phyloP scores from a whole-genome alignment of 495 filamentous ascomycete genomes.

The Geoglossum glabrum region DNA sequence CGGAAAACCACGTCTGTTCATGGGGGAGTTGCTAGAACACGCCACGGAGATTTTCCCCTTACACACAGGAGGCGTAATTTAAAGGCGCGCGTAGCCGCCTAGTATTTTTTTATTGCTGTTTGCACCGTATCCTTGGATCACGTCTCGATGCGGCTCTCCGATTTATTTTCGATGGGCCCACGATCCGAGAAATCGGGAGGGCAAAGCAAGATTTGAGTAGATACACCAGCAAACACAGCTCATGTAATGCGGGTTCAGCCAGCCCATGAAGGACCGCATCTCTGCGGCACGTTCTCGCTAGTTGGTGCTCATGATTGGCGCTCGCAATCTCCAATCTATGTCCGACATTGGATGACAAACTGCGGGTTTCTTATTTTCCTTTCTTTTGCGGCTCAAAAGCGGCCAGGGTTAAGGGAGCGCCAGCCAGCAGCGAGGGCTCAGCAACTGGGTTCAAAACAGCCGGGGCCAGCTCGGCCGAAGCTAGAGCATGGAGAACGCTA shows the following conservation, averaged over 20 bases:
- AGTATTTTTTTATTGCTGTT: background rate
- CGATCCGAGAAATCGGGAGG: background rate
- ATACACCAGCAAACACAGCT: background rate
- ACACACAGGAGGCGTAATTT: background rate
- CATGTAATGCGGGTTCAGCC: background rate
- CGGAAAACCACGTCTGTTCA: background rate
- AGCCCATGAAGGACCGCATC: background rate
- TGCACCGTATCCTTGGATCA: background rate
- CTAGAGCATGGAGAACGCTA: too few relatives aligned
- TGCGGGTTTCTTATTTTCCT: background rate
- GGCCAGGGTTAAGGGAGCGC: background rate
- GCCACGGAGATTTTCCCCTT: background rate
- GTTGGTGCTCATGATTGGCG: background rate
- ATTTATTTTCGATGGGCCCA: background rate
- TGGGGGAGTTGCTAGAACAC: background rate
- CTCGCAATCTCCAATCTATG: background rate
- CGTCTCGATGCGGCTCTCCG: slow-evolving; percentile 2
- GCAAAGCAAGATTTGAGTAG: background rate
- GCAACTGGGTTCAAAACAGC: background rate
- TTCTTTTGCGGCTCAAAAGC: slow-evolving; percentile 1
- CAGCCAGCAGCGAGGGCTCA: background rate
- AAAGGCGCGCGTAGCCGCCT: background rate
- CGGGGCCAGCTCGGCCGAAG: background rate
- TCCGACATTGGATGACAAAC: background rate
- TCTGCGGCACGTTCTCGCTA: background rate